Base-by-base conservation (phyloP, 768 basidiomycete species). In the Gyrodon lividus region DNA sequence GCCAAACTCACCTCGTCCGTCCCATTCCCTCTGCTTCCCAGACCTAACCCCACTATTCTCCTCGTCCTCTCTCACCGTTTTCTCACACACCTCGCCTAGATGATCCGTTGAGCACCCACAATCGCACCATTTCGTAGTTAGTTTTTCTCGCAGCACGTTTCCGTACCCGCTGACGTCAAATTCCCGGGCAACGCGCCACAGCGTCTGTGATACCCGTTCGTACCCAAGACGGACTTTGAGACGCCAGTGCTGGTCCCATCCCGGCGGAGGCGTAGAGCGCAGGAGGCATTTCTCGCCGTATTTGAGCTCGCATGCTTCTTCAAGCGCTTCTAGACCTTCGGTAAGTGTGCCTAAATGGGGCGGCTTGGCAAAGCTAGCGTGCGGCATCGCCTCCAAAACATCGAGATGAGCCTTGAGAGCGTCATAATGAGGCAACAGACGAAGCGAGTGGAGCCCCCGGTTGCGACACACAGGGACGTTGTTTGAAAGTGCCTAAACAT, bases 51-150 rank as follows among this genome's bases (percentile, higher is more conserved):
- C 75, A 35, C 72, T 78, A 50, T 81, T 82, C 57, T 81, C 80
- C 59, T 87, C 87, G 24, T 86, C 86, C 62, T 85, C 81, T 43
- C 84, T 66, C 28, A 87, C 86, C 7, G 84, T 85, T 50, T 76
- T 75, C 70, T 88, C 87, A 55, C 87, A 88, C 14, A 89, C 87
- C 63, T 88, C 86, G 1, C 85, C 83, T 12, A 89, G 71, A 60
- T 88, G 86, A 63, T 87, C 87, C 23, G 87, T 87, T 43, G 86
- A 87, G 62, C 87, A 89, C 1, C 87, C 87, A 67, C 87, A 89
- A 52, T 87, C 86, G 62, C 87, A 89, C 87, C 87, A 89, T 58
- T 87, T 88, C 4, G 75, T 77, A 12, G 82, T 83, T 46, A 89
- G 66, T 67, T 89, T 89, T 57, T 89, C 87, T 24, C 85, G 72